Percentiles rank a stretch among this genome's conserved stretches.
These are phyloP conservation scores for Lactarius hatsudake DNA, from an alignment of 768 basidiomycete species.

Conservation along the genomic window DNA sequence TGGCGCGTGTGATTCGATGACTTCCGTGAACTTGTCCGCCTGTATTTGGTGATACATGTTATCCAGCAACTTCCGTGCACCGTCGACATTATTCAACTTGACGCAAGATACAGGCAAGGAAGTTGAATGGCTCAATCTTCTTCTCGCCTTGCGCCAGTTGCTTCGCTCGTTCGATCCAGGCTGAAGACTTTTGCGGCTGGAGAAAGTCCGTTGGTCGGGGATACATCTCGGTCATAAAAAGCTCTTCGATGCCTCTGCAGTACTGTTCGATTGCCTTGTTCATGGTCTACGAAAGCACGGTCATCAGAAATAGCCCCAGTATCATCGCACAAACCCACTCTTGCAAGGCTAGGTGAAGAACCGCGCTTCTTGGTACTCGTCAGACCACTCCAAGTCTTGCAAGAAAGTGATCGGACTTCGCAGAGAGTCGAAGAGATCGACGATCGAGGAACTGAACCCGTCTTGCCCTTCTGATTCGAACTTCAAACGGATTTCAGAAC, in stretches of 20 bases:
- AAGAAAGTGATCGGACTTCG: slow-evolving; percentile 87
- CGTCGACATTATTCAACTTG: slow-evolving; percentile 96
- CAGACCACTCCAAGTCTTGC: slow-evolving; percentile 88
- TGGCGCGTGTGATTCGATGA: slow-evolving; percentile 55
- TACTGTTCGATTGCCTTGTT: slow-evolving; percentile 92
- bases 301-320: no score
- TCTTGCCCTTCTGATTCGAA: slow-evolving; percentile 76
- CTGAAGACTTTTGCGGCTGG: slow-evolving; percentile 82
- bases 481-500: slow-evolving; percentile 35
- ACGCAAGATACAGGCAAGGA: slow-evolving; percentile 91
- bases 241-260: slow-evolving; percentile 78
- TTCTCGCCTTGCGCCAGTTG: slow-evolving; percentile 81
- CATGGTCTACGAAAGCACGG: slow-evolving; percentile 57
- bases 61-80: slow-evolving; percentile 86
- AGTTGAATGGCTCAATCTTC: slow-evolving; percentile 93
- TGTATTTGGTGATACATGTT: slow-evolving; percentile 92
- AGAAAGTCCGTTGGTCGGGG: slow-evolving; percentile 75
- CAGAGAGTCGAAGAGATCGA: slow-evolving; percentile 93
- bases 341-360: slow-evolving; percentile 88
- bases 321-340: slow-evolving; percentile 49
- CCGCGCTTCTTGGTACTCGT: slow-evolving; percentile 81
- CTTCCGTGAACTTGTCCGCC: slow-evolving; percentile 78
- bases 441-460: slow-evolving; percentile 94
- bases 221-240: slow-evolving; percentile 96
- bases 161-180: slow-evolving; percentile 84